Percentiles rank a stretch among this genome's conserved stretches.
These are phyloP conservation scores for Macrolepiota albuminosa DNA, from an alignment of 768 basidiomycete genomes.

Conservation along the genomic window DNA sequence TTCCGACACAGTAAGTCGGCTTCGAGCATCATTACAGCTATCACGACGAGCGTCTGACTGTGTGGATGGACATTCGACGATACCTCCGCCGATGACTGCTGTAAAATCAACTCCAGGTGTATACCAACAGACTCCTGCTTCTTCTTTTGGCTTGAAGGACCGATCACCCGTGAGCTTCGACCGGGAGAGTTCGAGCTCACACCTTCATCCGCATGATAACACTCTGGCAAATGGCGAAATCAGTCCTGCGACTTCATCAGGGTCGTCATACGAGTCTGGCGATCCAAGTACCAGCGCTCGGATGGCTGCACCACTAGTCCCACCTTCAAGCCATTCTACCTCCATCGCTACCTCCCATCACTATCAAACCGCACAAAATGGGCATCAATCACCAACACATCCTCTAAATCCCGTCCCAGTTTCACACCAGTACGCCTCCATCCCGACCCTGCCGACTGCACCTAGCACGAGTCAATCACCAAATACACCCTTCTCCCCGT, in stretches of 20 bases:
- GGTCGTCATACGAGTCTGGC: slow-evolving; percentile 9
- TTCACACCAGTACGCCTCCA: slow-evolving; percentile 6
- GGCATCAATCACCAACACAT: background rate
- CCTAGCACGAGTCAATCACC: background rate
- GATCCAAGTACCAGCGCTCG: background rate
- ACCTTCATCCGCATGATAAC: slow-evolving; percentile 1
- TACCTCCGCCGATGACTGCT: background rate
- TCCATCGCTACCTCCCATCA: slow-evolving; percentile 4
- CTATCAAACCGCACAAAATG: slow-evolving; percentile 5
- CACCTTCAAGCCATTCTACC: background rate
- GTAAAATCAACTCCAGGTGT: slow-evolving; percentile 2
- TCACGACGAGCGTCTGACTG: slow-evolving; percentile 12
- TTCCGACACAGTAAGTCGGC: background rate
- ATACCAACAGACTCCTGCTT: background rate
- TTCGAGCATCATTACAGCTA: slow-evolving; percentile 10
- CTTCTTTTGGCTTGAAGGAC: background rate
- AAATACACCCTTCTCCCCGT: background rate
- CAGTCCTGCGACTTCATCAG: slow-evolving; percentile 8
- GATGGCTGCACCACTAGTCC: background rate
- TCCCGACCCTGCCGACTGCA: slow-evolving; percentile 8
- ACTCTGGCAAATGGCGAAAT: slow-evolving; percentile 6
- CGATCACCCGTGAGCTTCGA: background rate
- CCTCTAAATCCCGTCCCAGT: slow-evolving; percentile 14
- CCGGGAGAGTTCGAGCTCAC: background rate
- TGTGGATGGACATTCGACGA: background rate